Evolutionary conservation across 192 early-diverging fungal genomes (phyloP).

Genomic region (Jimgerdemannia flammicorona): DNA sequence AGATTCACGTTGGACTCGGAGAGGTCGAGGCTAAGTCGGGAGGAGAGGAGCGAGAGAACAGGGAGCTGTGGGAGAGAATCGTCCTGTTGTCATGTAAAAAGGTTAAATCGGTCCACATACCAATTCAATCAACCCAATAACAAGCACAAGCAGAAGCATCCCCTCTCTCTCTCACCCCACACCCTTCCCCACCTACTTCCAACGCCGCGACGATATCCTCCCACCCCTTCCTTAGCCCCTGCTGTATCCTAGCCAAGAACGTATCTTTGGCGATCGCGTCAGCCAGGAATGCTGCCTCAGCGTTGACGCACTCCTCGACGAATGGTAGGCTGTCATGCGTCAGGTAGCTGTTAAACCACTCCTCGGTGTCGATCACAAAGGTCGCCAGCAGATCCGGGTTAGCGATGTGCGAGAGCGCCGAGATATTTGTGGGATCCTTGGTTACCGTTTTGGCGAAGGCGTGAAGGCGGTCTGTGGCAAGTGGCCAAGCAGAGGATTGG

Average conservation of each 20-base stretch:
- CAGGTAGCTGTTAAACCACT: conserved; percentile 25
- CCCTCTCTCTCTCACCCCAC: no score
- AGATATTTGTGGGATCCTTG: background rate
- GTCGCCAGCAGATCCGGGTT: conserved; percentile 6
- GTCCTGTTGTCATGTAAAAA: conserved; percentile 8
- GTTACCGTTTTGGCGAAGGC: background rate
- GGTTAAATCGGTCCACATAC: background rate
- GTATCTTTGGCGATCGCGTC: conserved; percentile 18
- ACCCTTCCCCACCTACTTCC: conserved; percentile 8
- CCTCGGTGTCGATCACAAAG: conserved; percentile 26
- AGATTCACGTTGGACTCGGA: conserved; percentile 20
- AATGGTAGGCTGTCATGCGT: conserved; percentile 30
- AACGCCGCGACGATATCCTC: conserved; percentile 27
- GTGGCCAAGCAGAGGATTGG: background rate
- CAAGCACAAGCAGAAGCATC: no score
- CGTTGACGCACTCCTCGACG: conserved; percentile 38
- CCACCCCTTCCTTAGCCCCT: conserved; percentile 35
- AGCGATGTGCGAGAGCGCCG: background rate
- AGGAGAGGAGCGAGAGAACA: conserved; percentile 17
- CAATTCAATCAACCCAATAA: background rate
- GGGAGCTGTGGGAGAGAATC: conserved; percentile 4
- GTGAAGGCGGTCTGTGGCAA: background rate
- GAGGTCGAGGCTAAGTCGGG: conserved; percentile 35
- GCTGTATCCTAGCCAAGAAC: conserved; percentile 31
- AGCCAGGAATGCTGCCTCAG: conserved; percentile 26